Evolutionary conservation across 106 monocot species (phyloP).

Genomic region (Dendrobium huoshanense): DNA sequence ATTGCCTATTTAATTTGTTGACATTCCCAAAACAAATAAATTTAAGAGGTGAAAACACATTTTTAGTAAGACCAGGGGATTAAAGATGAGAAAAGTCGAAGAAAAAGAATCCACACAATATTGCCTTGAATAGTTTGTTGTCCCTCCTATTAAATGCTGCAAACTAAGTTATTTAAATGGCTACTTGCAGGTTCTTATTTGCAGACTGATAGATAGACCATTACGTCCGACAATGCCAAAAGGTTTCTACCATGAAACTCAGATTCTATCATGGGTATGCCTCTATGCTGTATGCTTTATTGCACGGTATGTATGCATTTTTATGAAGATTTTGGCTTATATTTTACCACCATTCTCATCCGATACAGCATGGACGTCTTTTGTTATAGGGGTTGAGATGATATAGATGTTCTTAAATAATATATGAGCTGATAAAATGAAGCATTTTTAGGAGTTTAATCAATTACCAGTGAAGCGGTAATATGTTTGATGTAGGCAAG

Average conservation of each 20-base stretch:
- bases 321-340: background rate
- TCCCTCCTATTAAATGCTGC: background rate
- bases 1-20: background rate
- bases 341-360: too few relatives aligned
- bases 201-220: slow-evolving; percentile 97
- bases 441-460: background rate
- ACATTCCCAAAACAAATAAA: background rate
- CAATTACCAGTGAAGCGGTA: background rate
- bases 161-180: background rate
- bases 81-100: background rate
- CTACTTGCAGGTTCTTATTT: slow-evolving; percentile 72
- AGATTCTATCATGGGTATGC: slow-evolving; percentile 91
- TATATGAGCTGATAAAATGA: background rate
- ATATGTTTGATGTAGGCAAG: background rate
- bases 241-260: slow-evolving; percentile 98
- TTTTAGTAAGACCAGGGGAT: background rate
- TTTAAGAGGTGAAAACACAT: background rate
- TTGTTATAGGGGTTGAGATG: background rate
- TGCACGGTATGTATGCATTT: background rate
- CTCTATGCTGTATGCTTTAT: slow-evolving; percentile 7
- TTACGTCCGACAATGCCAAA: slow-evolving; percentile 99
- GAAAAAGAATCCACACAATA: background rate
- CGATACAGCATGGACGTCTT: background rate
- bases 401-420: background rate
- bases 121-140: background rate